phyloP scores from a whole-genome alignment of 148 eudicot species.

The Rhododendron simsii region DNA sequence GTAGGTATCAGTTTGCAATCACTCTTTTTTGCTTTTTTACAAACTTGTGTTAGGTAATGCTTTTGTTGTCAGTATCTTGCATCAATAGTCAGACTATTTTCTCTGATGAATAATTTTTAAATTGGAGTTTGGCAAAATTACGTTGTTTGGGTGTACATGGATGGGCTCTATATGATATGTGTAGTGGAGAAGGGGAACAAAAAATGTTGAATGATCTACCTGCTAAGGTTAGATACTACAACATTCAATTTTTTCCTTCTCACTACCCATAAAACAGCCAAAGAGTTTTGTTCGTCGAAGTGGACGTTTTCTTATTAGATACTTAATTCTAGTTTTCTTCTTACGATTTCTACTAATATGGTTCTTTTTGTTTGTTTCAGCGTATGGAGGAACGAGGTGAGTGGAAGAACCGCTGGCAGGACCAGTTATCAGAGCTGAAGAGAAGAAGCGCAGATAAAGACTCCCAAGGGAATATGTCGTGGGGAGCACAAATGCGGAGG shows the following conservation, averaged over 20 bases:
- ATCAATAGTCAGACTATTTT: neutral
- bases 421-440: constrained; percentile 65
- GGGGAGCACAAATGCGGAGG: constrained; percentile 85
- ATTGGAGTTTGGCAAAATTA: neutral
- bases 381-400: constrained; percentile 56
- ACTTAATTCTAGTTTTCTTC: neutral
- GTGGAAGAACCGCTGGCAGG: constrained; percentile 80
- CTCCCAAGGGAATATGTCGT: constrained; percentile 42
- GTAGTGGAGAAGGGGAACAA: neutral
- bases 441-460: constrained; percentile 64
- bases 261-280: neutral
- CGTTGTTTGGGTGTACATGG: neutral
- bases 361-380: constrained; percentile 11
- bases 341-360: neutral
- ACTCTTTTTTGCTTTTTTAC: neutral
- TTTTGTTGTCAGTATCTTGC: neutral
- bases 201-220: neutral
- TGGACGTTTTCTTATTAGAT: neutral
- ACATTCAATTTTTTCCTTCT: neutral
- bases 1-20: neutral
- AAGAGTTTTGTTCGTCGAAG: neutral
- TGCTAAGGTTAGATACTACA: neutral
- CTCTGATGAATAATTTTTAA: neutral
- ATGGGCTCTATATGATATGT: neutral
- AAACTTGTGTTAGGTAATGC: neutral